A percentile compares a stretch with the other conserved stretches of the same genome.
Conservation (phyloP, 805 yeast species). For the Wickerhamiella kurtzmanii region DNA sequence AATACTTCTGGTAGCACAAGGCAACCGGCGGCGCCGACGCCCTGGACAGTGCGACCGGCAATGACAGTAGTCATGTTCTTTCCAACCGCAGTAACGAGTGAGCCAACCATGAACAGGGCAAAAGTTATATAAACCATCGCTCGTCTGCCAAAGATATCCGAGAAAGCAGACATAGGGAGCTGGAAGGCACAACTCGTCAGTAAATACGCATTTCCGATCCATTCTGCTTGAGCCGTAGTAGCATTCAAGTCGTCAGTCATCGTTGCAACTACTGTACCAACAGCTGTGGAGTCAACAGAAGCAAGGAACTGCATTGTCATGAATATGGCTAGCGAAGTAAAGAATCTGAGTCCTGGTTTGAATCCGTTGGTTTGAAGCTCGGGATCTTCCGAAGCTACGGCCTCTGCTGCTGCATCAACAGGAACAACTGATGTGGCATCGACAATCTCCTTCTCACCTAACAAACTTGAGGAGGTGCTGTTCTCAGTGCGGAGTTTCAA, state of each 20-base stretch:
- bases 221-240: conserved; percentile 20
- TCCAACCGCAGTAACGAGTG: conserved; percentile 43
- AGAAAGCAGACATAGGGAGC: conserved; percentile 17
- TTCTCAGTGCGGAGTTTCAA: not conserved
- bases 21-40: conserved; percentile 60
- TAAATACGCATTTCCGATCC: conserved; percentile 23
- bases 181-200: conserved; percentile 17
- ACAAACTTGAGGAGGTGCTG: not conserved
- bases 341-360: conserved; percentile 2
- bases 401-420: too few relatives aligned
- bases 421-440: too few relatives aligned
- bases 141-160: conserved; percentile 31
- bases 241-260: conserved; percentile 16
- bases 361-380: not conserved
- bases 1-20: conserved; percentile 45
- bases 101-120: conserved; percentile 46
- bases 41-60: conserved; percentile 58
- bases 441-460: not conserved
- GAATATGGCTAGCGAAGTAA: not conserved
- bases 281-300: conserved; percentile 17
- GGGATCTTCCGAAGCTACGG: not conserved
- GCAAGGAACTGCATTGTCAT: conserved; percentile 3
- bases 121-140: conserved; percentile 36
- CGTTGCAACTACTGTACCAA: conserved; percentile 14
- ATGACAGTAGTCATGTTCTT: conserved; percentile 45